A percentile compares a stretch with the other conserved stretches of the same genome.
phyloP scores from a whole-genome alignment of 345 rosid species.

The Lagerstroemia speciosa region DNA sequence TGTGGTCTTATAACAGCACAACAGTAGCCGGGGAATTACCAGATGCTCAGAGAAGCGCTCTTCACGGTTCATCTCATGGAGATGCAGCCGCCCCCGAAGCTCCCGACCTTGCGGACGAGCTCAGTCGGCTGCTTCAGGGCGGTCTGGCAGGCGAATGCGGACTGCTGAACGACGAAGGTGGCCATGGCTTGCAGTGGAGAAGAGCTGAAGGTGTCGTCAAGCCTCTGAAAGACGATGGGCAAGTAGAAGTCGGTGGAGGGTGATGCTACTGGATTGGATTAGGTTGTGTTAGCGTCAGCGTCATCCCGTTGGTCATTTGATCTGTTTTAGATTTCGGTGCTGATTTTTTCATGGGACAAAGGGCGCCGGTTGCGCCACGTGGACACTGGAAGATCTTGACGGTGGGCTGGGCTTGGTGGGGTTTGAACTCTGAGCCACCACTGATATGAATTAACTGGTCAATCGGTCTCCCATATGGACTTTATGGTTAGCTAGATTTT shows the following conservation, averaged over 20 bases:
- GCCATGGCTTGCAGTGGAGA: slow-evolving; percentile 38
- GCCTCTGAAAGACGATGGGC: not conserved
- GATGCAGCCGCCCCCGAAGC: slow-evolving; percentile 50
- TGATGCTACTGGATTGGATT: slow-evolving; percentile 11
- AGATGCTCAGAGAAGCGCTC: slow-evolving; percentile 73
- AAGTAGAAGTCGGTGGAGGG: not conserved
- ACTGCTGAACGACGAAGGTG: slow-evolving; percentile 72
- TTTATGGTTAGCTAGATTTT: too few species aligned
- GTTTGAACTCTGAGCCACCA: too few species aligned
- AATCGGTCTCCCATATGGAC: too few species aligned
- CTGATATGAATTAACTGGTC: too few species aligned
- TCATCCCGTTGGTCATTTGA: slow-evolving; percentile 12
- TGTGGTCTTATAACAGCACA: too few species aligned
- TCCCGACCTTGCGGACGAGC: slow-evolving; percentile 58
- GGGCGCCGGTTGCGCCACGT: slow-evolving; percentile 5
- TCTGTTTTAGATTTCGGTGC: slow-evolving; percentile 11
- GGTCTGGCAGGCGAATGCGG: slow-evolving; percentile 71
- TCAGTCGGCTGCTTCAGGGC: slow-evolving; percentile 66
- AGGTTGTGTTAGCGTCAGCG: slow-evolving; percentile 18
- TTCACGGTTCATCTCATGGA: slow-evolving; percentile 80
- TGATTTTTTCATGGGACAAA: slow-evolving; percentile 2
- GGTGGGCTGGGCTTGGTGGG: too few species aligned
- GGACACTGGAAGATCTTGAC: slow-evolving; percentile 9
- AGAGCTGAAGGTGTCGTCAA: not conserved
- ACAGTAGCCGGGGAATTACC: slow-evolving; percentile 28